Evolutionary conservation across 2,329 filamentous ascomycete genomes (phyloP), one percentile per base, ranked within the genome.

Genomic region (Fusarium sp.): DNA sequence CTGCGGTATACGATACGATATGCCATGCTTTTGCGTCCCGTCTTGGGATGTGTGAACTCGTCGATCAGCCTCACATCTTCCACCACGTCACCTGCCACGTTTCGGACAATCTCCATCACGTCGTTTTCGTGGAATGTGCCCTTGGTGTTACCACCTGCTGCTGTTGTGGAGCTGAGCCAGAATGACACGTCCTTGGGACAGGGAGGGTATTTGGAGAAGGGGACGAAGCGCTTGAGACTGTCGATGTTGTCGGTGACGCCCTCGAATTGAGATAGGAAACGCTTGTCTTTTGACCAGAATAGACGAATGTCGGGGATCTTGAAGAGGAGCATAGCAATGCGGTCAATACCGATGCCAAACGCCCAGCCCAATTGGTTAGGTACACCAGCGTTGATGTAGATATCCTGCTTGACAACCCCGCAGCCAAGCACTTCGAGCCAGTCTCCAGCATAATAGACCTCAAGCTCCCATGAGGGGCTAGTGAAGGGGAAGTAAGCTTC

Each of bases 401-500:
- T 85, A 27, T 90, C 84, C 77, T 99, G 96, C 77, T 93, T 89
- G 40, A 96, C 90, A 35, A 99, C 88, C 35, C 96, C 96, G 72
- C 91, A 96, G n/a, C 96, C 96, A 2, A 99, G 86, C 6, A 98
- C 89, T 80, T 99, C 96, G 33, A 99, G 89, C 96, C 96, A 99
- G 76, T 96, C 92, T 29, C 92, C 94, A 70, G 91, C 90, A 87
- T 95, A 97, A 83, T 92, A 94, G 11, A 99, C 93, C 76, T 99
- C 96, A 23, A 99, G 86, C 78, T 99, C 96, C 92, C 93, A 99
- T 9, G 91, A 96, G 0, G 96, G 96, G 58, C 90, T 94, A 1
- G 96, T 99, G 77, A 98, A 98, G 37, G 96, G 96, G 80, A 99
- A 99, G 80, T 96, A 98, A 2, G 96, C 94, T 78, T 97, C 95